These are phyloP conservation scores for Cystobasidiopsis lactophilus DNA, from an alignment of 768 basidiomycete species.

Conservation along the genomic window DNA sequence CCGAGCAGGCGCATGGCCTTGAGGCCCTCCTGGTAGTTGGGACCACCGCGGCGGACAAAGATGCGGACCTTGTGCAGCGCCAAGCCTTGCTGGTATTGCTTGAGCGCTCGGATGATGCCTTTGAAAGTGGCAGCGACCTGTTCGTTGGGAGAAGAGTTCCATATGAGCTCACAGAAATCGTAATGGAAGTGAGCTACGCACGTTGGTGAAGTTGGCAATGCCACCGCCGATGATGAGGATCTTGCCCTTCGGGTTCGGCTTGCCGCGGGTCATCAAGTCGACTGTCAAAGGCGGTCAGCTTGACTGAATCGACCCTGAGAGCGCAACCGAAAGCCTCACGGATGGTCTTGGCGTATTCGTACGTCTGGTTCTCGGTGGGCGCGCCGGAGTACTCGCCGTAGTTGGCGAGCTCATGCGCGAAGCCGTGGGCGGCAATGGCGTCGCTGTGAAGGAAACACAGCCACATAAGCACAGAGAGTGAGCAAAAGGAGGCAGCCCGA, in stretches of 20 bases:
- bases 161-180: not conserved
- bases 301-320: not conserved
- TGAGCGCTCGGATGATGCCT: slow-evolving; percentile 91
- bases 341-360: slow-evolving; percentile 98
- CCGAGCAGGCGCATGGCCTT: slow-evolving; percentile 94
- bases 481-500: not conserved
- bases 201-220: slow-evolving; percentile 98
- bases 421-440: slow-evolving; percentile 76
- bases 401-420: slow-evolving; percentile 92
- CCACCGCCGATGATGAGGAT: slow-evolving; percentile 98
- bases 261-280: slow-evolving; percentile 82
- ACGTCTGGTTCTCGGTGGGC: slow-evolving; percentile 92
- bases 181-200: not conserved
- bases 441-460: slow-evolving; percentile 26
- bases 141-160: not conserved
- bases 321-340: slow-evolving; percentile 35
- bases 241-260: slow-evolving; percentile 54
- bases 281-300: slow-evolving; percentile 28
- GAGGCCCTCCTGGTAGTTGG: slow-evolving; percentile 96
- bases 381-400: slow-evolving; percentile 99
- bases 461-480: not conserved
- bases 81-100: slow-evolving; percentile 71
- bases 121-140: slow-evolving; percentile 91
- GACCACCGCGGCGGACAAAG: slow-evolving; percentile 92
- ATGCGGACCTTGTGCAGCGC: slow-evolving; percentile 72